phyloP scores from a whole-genome alignment of 495 filamentous ascomycete species.

The Lepidopterella palustris region DNA sequence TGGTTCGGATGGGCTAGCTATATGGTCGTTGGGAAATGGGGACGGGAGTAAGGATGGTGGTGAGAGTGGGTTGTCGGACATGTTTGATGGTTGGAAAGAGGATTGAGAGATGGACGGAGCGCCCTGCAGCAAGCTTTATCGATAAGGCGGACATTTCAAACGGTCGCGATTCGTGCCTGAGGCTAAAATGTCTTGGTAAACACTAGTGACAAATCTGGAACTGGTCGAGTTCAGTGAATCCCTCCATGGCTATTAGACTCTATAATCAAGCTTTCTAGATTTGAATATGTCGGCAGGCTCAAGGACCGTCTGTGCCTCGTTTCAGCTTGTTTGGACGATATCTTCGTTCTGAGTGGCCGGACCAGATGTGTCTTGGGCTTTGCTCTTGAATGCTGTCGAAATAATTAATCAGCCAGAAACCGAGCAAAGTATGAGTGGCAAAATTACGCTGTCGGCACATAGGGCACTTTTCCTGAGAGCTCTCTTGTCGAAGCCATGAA shows the following conservation, averaged over 20 bases:
- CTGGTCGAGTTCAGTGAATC: no score
- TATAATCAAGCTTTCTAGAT: no score
- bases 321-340: background rate
- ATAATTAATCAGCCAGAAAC: background rate
- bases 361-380: slow-evolving; percentile 33
- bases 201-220: no score
- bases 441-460: slow-evolving; percentile 89
- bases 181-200: no score
- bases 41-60: slow-evolving; percentile 24
- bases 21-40: slow-evolving; percentile 19
- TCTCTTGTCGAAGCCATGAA: slow-evolving; percentile 93
- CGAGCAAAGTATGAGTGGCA: slow-evolving; percentile 28
- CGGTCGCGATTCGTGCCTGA: background rate
- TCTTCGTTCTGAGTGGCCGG: slow-evolving; percentile 29
- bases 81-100: slow-evolving; percentile 31
- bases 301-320: no score
- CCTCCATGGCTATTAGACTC: no score
- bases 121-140: slow-evolving; percentile 25
- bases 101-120: slow-evolving; percentile 21
- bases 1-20: slow-evolving; percentile 43
- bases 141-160: slow-evolving; percentile 9
- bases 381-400: slow-evolving; percentile 63
- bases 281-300: no score
- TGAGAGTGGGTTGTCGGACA: slow-evolving; percentile 13
- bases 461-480: slow-evolving; percentile 87